Evolutionary conservation across 495 filamentous ascomycete species (phyloP).

Genomic region (Penicillium coprophilum): DNA sequence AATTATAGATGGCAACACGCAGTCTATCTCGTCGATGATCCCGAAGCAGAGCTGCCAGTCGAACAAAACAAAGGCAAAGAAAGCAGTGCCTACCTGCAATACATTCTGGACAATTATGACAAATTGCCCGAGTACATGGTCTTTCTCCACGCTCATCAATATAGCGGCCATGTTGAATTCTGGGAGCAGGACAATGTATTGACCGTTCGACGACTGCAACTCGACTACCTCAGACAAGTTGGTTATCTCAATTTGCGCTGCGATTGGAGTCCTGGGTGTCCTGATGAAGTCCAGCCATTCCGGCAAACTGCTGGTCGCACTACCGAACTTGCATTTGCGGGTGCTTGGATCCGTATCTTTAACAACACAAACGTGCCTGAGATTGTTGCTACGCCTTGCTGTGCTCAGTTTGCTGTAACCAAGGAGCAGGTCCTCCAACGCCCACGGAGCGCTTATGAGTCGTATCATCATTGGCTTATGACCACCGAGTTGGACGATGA

Average conservation of each 20-base stretch:
- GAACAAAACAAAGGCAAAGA: conserved; percentile 50
- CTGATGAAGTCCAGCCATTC: conserved; percentile 41
- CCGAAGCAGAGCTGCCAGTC: conserved; percentile 38
- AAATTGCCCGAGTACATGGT: conserved; percentile 46
- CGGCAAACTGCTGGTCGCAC: conserved; percentile 22
- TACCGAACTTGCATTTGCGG: conserved; percentile 29
- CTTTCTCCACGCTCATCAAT: conserved; percentile 51
- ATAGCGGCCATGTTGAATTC: conserved; percentile 45
- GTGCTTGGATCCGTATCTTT: conserved; percentile 47
- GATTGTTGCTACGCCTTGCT: conserved; percentile 56
- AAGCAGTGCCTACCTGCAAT: conserved; percentile 51
- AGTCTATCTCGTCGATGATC: conserved; percentile 63
- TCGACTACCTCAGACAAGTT: conserved; percentile 40
- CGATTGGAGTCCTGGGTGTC: conserved; percentile 45
- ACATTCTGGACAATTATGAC: conserved; percentile 52
- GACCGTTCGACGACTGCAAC: conserved; percentile 36
- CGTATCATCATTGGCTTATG: conserved; percentile 60
- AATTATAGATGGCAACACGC: conserved; percentile 43
- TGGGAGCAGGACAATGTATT: conserved; percentile 44
- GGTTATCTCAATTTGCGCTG: conserved; percentile 55
- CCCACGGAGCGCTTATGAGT: conserved; percentile 52
- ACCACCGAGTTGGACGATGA: conserved; percentile 57
- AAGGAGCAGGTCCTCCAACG: conserved; percentile 49
- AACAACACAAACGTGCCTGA: conserved; percentile 46
- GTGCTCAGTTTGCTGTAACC: conserved; percentile 69